A percentile compares a stretch with the other conserved stretches of the same genome.
Evolutionary conservation across 2,329 filamentous ascomycete genomes (phyloP).

Genomic region (Thielaviopsis ethacetica): DNA sequence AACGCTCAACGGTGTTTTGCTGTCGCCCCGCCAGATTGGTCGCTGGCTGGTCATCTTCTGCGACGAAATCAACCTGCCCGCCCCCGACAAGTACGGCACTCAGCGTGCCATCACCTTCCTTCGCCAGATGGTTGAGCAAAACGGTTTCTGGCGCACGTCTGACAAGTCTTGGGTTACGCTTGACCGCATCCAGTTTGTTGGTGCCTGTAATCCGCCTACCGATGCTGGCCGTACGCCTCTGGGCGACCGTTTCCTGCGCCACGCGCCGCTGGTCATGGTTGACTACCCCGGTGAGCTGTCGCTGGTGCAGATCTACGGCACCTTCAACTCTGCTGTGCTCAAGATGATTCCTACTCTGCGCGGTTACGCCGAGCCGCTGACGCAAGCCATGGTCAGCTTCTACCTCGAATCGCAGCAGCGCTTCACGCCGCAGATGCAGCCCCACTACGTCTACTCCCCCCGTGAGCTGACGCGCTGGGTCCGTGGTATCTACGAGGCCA

Average conservation of each 20-base stretch:
- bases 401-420: conserved; percentile 87
- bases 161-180: conserved; percentile 97
- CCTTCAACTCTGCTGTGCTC: conserved; percentile 88
- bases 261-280: conserved; percentile 98
- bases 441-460: conserved; percentile 97
- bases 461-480: conserved; percentile 97
- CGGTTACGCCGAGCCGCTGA: conserved; percentile 85
- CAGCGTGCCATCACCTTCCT: conserved; percentile 96
- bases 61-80: conserved; percentile 97
- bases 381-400: conserved; percentile 92
- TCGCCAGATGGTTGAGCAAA: conserved; percentile 93
- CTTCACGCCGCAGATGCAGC: conserved; percentile 93
- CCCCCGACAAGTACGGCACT: conserved; percentile 93
- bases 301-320: conserved; percentile 92
- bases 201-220: conserved; percentile 94
- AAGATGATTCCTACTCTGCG: conserved; percentile 94
- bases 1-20: conserved; percentile 86
- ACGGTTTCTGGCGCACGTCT: conserved; percentile 95
- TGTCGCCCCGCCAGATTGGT: conserved; percentile 91
- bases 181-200: conserved; percentile 96
- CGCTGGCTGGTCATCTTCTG: conserved; percentile 98
- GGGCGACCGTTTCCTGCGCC: conserved; percentile 82
- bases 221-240: conserved; percentile 93
- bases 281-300: conserved; percentile 95
- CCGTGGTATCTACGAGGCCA: conserved; percentile 91